Conservation (phyloP, 805 yeast species). For the Lipomyces yamadae region DNA sequence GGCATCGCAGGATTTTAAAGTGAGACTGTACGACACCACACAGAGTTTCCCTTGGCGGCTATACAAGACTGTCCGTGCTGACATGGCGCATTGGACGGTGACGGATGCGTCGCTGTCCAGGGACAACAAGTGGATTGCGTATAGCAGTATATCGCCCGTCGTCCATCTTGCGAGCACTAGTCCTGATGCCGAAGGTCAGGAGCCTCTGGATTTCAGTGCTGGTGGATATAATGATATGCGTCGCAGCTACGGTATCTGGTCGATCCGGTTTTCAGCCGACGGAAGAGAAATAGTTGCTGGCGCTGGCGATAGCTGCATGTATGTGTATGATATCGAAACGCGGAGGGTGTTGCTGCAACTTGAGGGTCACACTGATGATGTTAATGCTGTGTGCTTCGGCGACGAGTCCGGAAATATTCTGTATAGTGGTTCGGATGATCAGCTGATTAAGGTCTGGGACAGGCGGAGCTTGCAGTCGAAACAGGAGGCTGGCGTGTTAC, state of each 20-base stretch:
- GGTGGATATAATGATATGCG: conserved; percentile 8
- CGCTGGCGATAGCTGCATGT: conserved; percentile 33
- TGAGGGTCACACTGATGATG: conserved; percentile 39
- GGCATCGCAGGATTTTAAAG: conserved; percentile 41
- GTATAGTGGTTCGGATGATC: conserved; percentile 58
- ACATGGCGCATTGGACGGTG: conserved; percentile 41
- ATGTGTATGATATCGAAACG: conserved; percentile 39
- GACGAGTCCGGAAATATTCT: conserved; percentile 48
- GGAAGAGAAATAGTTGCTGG: conserved; percentile 40
- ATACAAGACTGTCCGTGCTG: conserved; percentile 32
- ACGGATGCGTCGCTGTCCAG: conserved; percentile 41
- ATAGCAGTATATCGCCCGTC: conserved; percentile 38
- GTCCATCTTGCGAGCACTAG: conserved; percentile 37
- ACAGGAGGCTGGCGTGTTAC: conserved; percentile 40
- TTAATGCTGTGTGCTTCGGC: conserved; percentile 42
- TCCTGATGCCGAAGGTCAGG: conserved; percentile 34
- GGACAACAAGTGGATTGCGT: conserved; percentile 39
- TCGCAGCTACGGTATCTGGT: conserved; percentile 36
- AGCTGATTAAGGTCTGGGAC: conserved; percentile 59
- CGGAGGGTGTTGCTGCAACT: conserved; percentile 23
- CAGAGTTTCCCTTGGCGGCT: conserved; percentile 35
- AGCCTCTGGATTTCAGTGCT: conserved; percentile 26
- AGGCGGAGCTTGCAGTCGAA: conserved; percentile 34
- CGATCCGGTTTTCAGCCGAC: conserved; percentile 40
- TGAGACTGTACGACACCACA: conserved; percentile 37